Percentiles rank a stretch among this genome's conserved stretches.
Conservation (phyloP, 2,329 filamentous ascomycete species). For the Pyrenochaeta sp. region DNA sequence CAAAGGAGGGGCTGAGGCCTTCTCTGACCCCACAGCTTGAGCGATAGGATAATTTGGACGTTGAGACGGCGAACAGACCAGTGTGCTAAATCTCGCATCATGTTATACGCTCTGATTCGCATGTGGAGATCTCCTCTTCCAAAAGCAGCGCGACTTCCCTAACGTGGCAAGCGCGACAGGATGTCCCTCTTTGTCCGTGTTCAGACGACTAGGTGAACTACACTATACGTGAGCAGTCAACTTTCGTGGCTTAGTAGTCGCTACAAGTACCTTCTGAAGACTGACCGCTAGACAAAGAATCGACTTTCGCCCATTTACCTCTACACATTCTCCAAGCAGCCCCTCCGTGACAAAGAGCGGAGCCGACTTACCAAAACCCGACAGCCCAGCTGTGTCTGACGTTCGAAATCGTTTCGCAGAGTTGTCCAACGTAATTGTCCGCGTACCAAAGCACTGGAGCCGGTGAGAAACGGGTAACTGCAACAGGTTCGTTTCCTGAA, state of each 20-base stretch:
- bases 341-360: conserved; percentile 45
- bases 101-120: conserved; percentile 29
- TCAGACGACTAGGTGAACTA: conserved; percentile 45
- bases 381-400: conserved; percentile 42
- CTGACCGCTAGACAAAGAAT: conserved; percentile 49
- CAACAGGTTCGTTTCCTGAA: conserved; percentile 45
- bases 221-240: conserved; percentile 46
- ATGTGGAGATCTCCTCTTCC: conserved; percentile 29
- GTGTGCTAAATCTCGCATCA: conserved; percentile 27
- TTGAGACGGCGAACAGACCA: conserved; percentile 34
- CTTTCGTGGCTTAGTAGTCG: conserved; percentile 41
- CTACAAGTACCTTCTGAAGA: conserved; percentile 51
- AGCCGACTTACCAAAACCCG: conserved; percentile 43
- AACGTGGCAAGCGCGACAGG: conserved; percentile 43
- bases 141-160: conserved; percentile 46
- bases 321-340: conserved; percentile 37
- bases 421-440: conserved; percentile 39
- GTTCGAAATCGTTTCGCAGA: conserved; percentile 24
- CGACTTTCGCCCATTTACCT: conserved; percentile 44
- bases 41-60: conserved; percentile 37
- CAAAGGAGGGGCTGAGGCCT: conserved; percentile 36
- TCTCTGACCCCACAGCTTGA: conserved; percentile 41
- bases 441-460: conserved; percentile 27
- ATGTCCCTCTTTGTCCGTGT: conserved; percentile 52
- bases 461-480: conserved; percentile 45